Conservation (phyloP, 805 yeast genomes). For the Candida silvicultrix region DNA sequence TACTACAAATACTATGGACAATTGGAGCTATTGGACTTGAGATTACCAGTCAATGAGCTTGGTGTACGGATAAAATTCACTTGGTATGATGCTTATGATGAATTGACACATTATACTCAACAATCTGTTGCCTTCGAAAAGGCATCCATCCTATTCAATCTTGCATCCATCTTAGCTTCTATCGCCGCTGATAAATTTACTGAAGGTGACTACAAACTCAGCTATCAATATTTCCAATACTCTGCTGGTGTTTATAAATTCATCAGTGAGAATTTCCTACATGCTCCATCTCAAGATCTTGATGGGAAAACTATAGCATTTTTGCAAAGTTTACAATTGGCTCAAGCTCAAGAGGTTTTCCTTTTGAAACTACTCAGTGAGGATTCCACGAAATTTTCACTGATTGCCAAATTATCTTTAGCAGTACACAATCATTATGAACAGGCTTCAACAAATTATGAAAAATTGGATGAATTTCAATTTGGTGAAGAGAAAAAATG, state of each 20-base stretch:
- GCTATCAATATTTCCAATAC: slow-evolving; percentile 58
- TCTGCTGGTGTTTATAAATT: slow-evolving; percentile 75
- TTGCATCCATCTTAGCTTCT: slow-evolving; percentile 57
- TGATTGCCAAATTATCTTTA: slow-evolving; percentile 71
- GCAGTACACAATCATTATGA: slow-evolving; percentile 53
- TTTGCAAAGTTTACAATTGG: slow-evolving; percentile 59
- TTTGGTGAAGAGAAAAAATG: slow-evolving; percentile 43
- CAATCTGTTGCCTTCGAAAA: slow-evolving; percentile 84
- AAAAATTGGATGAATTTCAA: slow-evolving; percentile 28
- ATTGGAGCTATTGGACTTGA: slow-evolving; percentile 68
- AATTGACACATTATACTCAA: slow-evolving; percentile 49
- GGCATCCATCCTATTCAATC: slow-evolving; percentile 74
- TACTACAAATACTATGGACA: slow-evolving; percentile 73
- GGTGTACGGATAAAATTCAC: slow-evolving; percentile 57
- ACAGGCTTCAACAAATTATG: slow-evolving; percentile 40
- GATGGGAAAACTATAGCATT: slow-evolving; percentile 62
- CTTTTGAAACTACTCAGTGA: slow-evolving; percentile 48
- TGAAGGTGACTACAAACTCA: slow-evolving; percentile 45
- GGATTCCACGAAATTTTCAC: slow-evolving; percentile 45
- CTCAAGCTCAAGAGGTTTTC: slow-evolving; percentile 88
- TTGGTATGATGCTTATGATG: slow-evolving; percentile 75
- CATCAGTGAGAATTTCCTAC: slow-evolving; percentile 73
- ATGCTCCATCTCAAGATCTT: slow-evolving; percentile 82
- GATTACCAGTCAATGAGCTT: slow-evolving; percentile 60
- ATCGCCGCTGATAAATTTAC: slow-evolving; percentile 34